Evolutionary conservation across 176 grass and related monocot genomes (phyloP).

Genomic region (Oryza glaberrima): DNA sequence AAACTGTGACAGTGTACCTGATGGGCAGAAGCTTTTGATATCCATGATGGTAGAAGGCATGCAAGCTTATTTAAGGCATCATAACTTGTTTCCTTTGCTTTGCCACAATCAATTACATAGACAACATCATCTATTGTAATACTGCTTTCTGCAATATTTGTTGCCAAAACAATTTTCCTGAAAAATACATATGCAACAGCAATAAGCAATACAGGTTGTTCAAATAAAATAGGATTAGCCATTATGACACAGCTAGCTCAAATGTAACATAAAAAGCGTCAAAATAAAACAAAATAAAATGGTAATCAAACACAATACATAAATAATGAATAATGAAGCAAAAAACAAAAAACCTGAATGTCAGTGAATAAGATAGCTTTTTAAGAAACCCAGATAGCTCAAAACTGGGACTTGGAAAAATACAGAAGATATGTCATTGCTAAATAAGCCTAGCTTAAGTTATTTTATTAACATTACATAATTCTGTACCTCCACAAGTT

Average conservation of each 20-base stretch:
- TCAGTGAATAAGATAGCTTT: not conserved
- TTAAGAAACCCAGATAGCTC: not conserved
- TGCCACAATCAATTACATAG: conserved; percentile 96
- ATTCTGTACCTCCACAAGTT: not conserved
- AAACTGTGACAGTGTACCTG: conserved; percentile 61
- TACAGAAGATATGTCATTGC: not conserved
- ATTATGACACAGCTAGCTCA: not conserved
- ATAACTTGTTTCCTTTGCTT: conserved; percentile 98
- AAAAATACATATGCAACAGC: conserved; percentile 48
- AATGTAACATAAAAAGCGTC: conserved; percentile 17
- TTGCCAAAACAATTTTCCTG: conserved; percentile 97
- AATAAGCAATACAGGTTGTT: conserved; percentile 31
- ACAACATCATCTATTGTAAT: conserved; percentile 99
- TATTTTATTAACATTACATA: not conserved
- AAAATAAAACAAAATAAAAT: conserved; percentile 21
- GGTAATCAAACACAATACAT: not conserved
- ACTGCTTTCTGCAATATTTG: conserved; percentile 97
- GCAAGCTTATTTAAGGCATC: conserved; percentile 98
- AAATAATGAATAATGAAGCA: not conserved
- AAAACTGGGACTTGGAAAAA: not conserved
- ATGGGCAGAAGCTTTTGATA: conserved; percentile 98
- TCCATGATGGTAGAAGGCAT: conserved; percentile 90
- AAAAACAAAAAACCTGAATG: conserved; percentile 1
- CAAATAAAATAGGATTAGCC: conserved; percentile 1
- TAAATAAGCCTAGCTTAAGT: conserved; percentile 16